Percentiles rank a stretch among this genome's conserved stretches.
Evolutionary conservation across 768 basidiomycete genomes (phyloP).

Genomic region (Mycena haematopus): DNA sequence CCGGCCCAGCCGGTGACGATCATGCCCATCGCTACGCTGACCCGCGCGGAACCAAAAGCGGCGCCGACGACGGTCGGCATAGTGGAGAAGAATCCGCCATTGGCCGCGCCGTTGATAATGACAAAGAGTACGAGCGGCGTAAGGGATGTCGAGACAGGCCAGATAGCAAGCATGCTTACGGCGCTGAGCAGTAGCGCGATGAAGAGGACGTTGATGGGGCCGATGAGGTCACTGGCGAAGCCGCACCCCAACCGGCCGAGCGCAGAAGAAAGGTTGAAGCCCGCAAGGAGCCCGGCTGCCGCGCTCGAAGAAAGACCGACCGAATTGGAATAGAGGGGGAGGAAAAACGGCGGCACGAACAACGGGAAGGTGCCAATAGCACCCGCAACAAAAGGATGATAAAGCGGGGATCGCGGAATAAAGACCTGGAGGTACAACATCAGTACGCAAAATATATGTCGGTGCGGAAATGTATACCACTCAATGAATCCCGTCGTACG

Average conservation of each 20-base stretch:
- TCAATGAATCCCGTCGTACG: constrained; percentile 34
- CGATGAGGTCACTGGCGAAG: constrained; percentile 36
- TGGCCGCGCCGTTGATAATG: constrained; percentile 37
- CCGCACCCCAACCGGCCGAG: constrained; percentile 40
- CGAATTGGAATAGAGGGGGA: constrained; percentile 41
- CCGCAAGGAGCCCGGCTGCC: constrained; percentile 38
- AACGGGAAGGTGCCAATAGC: constrained; percentile 44
- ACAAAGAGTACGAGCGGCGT: constrained; percentile 34
- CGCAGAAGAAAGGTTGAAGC: constrained; percentile 43
- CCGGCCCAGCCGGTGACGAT: constrained; percentile 39
- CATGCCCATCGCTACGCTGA: constrained; percentile 43
- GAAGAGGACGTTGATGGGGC: constrained; percentile 37
- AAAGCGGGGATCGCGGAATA: constrained; percentile 37
- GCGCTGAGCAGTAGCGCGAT: constrained; percentile 37
- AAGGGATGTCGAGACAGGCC: constrained; percentile 37
- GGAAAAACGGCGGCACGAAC: constrained; percentile 45
- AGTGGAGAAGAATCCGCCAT: constrained; percentile 42
- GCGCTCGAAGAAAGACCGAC: constrained; percentile 33
- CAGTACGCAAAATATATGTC: too few relatives aligned
- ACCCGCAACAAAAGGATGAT: constrained; percentile 36
- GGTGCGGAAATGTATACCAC: not conserved
- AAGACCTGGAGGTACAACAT: constrained; percentile 28
- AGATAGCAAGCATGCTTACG: constrained; percentile 39
- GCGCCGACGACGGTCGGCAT: constrained; percentile 40
- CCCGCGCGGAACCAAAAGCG: constrained; percentile 36